Evolutionary conservation across 768 basidiomycete species (phyloP).

Genomic region (Rhizopogon rudus): DNA sequence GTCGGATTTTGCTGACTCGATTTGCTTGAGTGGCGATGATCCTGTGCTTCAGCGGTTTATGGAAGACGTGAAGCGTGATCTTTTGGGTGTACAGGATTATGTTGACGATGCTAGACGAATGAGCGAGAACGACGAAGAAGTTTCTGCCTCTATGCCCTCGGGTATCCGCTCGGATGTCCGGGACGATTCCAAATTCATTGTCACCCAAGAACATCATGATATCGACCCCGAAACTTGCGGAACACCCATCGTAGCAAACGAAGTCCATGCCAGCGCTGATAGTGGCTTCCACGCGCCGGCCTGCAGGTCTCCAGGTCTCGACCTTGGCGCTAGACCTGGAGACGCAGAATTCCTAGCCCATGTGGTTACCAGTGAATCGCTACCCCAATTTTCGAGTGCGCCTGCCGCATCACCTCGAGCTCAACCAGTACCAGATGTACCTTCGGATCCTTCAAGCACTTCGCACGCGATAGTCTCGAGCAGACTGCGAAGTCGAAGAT

Average conservation of each 20-base stretch:
- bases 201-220: background rate
- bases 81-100: slow-evolving; percentile 4
- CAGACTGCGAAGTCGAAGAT: slow-evolving; percentile 9
- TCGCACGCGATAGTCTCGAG: slow-evolving; percentile 4
- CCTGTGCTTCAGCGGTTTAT: background rate
- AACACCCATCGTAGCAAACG: background rate
- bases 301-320: background rate
- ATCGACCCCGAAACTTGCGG: background rate
- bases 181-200: background rate
- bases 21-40: slow-evolving; percentile 5
- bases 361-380: too few species aligned
- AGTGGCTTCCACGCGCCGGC: background rate
- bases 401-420: slow-evolving; percentile 2
- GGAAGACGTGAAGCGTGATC: slow-evolving; percentile 5
- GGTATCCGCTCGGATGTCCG: background rate
- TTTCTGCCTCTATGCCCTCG: background rate
- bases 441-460: background rate
- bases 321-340: background rate
- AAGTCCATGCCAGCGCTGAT: background rate
- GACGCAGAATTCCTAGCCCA: background rate
- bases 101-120: slow-evolving; percentile 13
- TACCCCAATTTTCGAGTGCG: background rate
- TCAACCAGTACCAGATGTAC: background rate
- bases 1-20: background rate
- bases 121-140: slow-evolving; percentile 11